phyloP scores from a whole-genome alignment of 2,329 filamentous ascomycete genomes.

The Epichloe amarillans region DNA sequence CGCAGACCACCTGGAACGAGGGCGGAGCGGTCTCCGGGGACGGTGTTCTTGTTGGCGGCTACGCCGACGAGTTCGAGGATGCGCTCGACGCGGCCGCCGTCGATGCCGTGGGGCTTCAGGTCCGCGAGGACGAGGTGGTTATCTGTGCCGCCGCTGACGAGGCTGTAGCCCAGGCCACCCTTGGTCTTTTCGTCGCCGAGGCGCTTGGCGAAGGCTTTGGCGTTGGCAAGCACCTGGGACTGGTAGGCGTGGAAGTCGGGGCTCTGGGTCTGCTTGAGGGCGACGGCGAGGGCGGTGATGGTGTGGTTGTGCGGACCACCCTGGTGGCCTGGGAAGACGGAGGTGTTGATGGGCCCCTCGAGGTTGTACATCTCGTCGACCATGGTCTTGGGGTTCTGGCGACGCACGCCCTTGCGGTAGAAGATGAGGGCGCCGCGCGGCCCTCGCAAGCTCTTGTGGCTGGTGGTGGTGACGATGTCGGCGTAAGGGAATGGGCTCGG shows the following conservation, averaged over 20 bases:
- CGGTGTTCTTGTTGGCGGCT: constrained; percentile 98
- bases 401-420: constrained; percentile 83
- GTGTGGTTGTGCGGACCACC: constrained; percentile 98
- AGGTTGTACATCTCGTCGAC: constrained; percentile 80
- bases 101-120: constrained; percentile 75
- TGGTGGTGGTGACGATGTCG: constrained; percentile 95
- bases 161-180: constrained; percentile 68
- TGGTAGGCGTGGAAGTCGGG: constrained; percentile 91
- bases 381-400: constrained; percentile 72
- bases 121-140: constrained; percentile 93
- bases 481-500: constrained; percentile 80
- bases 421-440: constrained; percentile 97
- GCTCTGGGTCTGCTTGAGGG: constrained; percentile 81
- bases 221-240: constrained; percentile 76
- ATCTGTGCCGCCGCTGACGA: constrained; percentile 90
- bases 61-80: constrained; percentile 87
- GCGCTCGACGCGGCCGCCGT: constrained; percentile 80
- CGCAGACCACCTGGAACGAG: constrained; percentile 86
- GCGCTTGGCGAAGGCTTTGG: constrained; percentile 67
- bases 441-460: constrained; percentile 92
- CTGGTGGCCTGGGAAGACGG: constrained; percentile 96
- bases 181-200: constrained; percentile 56
- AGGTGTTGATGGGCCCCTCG: constrained; percentile 85
- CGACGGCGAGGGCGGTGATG: constrained; percentile 88
- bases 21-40: constrained; percentile 87